phyloP scores from a whole-genome alignment of 2,329 filamentous ascomycete species.

The Xylariales sp. region DNA sequence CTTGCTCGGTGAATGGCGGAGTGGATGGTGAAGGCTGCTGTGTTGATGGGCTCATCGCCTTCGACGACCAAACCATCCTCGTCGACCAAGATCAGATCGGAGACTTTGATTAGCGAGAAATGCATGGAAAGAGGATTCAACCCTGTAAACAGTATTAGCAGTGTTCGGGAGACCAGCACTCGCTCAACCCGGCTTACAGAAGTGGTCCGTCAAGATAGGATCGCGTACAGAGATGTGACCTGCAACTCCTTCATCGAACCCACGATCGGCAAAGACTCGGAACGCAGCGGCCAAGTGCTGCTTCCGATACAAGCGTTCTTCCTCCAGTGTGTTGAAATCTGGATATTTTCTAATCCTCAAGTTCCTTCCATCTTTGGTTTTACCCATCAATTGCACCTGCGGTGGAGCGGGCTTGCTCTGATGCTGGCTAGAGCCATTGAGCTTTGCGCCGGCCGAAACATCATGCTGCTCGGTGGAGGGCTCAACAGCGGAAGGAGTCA shows the following conservation, averaged over 20 bases:
- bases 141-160: constrained; percentile 12
- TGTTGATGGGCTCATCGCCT: constrained; percentile 51
- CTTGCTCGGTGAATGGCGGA: constrained; percentile 53
- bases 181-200: constrained; percentile 48
- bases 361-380: constrained; percentile 23
- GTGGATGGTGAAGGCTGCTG: constrained; percentile 59
- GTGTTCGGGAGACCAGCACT: too few relatives aligned
- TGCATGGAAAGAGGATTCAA: constrained; percentile 44
- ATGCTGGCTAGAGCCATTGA: too few relatives aligned
- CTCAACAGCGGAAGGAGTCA: too few relatives aligned
- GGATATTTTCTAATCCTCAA: constrained; percentile 25
- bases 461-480: too few relatives aligned
- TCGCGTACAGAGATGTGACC: constrained; percentile 61
- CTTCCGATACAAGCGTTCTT: constrained; percentile 54
- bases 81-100: constrained; percentile 57
- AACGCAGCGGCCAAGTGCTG: constrained; percentile 57
- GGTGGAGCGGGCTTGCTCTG: too few relatives aligned
- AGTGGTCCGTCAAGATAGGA: constrained; percentile 51
- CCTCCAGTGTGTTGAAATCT: constrained; percentile 43
- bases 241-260: constrained; percentile 58
- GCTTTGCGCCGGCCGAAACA: too few relatives aligned
- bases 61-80: constrained; percentile 52
- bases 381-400: constrained; percentile 22
- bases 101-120: constrained; percentile 55
- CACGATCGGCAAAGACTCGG: constrained; percentile 56